Percentiles rank a stretch among this genome's conserved stretches.
Evolutionary conservation across 2,329 filamentous ascomycete genomes (phyloP).

Genomic region (Stachybotrys chartarum): DNA sequence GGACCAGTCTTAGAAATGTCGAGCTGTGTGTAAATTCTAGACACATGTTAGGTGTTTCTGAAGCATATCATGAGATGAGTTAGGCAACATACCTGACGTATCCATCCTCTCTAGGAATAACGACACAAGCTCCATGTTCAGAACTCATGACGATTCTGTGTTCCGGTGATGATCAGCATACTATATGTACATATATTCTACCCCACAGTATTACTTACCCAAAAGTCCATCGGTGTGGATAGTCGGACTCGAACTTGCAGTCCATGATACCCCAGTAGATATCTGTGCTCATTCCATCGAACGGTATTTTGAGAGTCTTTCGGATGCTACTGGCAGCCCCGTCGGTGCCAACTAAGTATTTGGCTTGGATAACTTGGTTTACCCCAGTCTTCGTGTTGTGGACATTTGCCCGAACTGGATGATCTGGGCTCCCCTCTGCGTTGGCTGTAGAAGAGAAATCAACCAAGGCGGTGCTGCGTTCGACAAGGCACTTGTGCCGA

Average conservation of each 20-base stretch:
- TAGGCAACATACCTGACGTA: slow-evolving; percentile 13
- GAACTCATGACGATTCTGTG: slow-evolving; percentile 13
- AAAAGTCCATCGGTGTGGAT: slow-evolving; percentile 21
- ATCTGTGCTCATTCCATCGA: slow-evolving; percentile 23
- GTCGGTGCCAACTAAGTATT: slow-evolving; percentile 23
- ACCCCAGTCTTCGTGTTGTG: slow-evolving; percentile 11
- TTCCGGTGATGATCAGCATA: not conserved
- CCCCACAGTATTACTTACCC: slow-evolving; percentile 9
- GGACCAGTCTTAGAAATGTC: slow-evolving; percentile 14
- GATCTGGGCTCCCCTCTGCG: not conserved
- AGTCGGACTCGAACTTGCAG: slow-evolving; percentile 17
- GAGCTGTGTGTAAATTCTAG: slow-evolving; percentile 22
- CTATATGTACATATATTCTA: too few species aligned
- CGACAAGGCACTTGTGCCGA: slow-evolving; percentile 22
- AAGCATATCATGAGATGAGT: not conserved
- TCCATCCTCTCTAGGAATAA: slow-evolving; percentile 25
- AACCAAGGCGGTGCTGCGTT: slow-evolving; percentile 14
- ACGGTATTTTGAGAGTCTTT: slow-evolving; percentile 18
- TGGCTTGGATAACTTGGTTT: slow-evolving; percentile 17
- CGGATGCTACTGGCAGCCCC: slow-evolving; percentile 22
- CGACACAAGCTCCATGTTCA: slow-evolving; percentile 20
- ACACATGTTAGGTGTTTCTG: not conserved
- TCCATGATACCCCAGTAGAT: slow-evolving; percentile 26
- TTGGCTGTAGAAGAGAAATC: slow-evolving; percentile 8
- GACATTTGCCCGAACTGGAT: slow-evolving; percentile 13